These are phyloP conservation scores for Saccharata proteae DNA, from an alignment of 2,329 filamentous ascomycete genomes.

Conservation along the genomic window DNA sequence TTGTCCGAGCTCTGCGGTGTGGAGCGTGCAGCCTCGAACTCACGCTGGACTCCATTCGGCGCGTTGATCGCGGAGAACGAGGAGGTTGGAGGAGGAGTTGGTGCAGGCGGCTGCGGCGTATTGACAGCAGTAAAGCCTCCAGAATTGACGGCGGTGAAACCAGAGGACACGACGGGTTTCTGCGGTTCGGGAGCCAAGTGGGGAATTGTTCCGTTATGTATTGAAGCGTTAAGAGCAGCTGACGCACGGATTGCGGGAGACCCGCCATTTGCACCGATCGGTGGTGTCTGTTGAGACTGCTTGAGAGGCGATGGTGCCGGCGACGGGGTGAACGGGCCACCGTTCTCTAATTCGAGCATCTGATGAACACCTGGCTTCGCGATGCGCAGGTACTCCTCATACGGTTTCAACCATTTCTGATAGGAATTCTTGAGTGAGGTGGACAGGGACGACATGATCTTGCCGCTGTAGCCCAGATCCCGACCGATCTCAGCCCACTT, in stretches of 20 bases:
- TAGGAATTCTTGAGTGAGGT: constrained; percentile 98
- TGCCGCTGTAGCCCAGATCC: constrained; percentile 93
- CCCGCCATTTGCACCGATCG: constrained; percentile 2
- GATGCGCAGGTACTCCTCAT: constrained; percentile 83
- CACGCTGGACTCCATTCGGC: constrained; percentile 40
- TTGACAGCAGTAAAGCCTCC: constrained; percentile 57
- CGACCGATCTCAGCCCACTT: constrained; percentile 99
- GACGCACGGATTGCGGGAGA: constrained; percentile 55
- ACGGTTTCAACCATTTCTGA: constrained; percentile 90
- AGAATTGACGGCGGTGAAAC: constrained; percentile 62
- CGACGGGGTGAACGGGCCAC: constrained; percentile 73
- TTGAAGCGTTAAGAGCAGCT: constrained; percentile 41
- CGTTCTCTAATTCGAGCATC: constrained; percentile 84
- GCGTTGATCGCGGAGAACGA: constrained; percentile 49
- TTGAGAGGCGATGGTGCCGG: constrained; percentile 65
- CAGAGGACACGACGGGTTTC: constrained; percentile 41
- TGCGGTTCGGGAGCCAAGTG: constrained; percentile 22
- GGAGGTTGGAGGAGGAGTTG: constrained; percentile 15
- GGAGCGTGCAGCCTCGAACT: constrained; percentile 40
- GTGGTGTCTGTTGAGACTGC: constrained; percentile 36
- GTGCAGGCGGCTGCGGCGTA: constrained; percentile 18
- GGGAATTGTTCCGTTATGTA: constrained; percentile 27
- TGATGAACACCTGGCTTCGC: constrained; percentile 96
- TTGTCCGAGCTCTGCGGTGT: constrained; percentile 48
- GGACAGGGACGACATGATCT: constrained; percentile 98